Evolutionary conservation across 108 stramenopile genomes (phyloP), one percentile per base, ranked within the genome.

Genomic region (Mayamaea pseudoterrestris): DNA sequence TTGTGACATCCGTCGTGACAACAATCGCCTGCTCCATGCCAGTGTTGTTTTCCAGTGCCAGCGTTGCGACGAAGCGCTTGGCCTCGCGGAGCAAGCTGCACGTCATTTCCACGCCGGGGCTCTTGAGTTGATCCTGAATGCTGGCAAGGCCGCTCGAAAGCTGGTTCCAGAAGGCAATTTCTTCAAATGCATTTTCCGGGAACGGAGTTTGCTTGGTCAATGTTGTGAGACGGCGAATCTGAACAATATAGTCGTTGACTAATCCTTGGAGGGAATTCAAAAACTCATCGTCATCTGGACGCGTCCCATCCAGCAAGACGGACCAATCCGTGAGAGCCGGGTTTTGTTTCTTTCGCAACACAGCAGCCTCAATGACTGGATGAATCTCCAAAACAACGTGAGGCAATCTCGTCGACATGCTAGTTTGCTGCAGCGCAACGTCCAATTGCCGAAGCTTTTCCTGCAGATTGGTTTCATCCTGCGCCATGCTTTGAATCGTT

Each of bases 1-100:
- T 69, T 22, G 73, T 74, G 5, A 91, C 76, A 55, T 93, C 93
- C 3, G 57, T 46, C 1, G 72, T 56, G 35, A 71, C 65, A 22
- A 63, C 49, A n/a, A 76, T 40, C 1, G 95, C 86, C 30, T 59
- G 65, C 31, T 79, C 82, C 42, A 96, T 49, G 3, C 89, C 87
- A 11, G 90, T 91, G 61, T 90, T 83, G 32, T 83, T 84, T 55
- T 95, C 86, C 32, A 96, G 58, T 12, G 90, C 89, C 22, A 88
- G 73, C 0, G 90, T 89, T n/a, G 93, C 89, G 1, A 94, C 73
- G 53, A 94, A 91, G 11, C 90, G 75, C 56, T 82, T 82, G 21
- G 53, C 53, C 31, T 78, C 76, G 46, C 91, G 83, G 30, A 96
- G 63, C 41, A 96, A 53, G 1, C 74, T 61, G 17, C 83, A 27